These are phyloP conservation scores for Boletus barrowsii DNA, from an alignment of 768 basidiomycete genomes.

Conservation along the genomic window DNA sequence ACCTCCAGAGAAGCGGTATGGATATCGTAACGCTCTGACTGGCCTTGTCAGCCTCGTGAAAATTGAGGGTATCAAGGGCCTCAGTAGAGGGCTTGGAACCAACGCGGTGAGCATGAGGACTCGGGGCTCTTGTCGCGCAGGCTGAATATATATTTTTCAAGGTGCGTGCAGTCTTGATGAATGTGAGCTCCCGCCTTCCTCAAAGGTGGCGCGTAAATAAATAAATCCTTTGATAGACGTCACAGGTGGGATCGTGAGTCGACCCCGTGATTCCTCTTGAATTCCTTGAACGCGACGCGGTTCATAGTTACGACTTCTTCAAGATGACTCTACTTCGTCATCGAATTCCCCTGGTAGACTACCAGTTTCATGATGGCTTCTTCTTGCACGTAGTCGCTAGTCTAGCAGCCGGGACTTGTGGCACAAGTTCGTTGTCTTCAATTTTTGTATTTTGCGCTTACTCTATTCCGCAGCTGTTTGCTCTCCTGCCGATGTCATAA, in stretches of 20 bases:
- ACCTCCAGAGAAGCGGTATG: constrained; percentile 68
- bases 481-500: constrained; percentile 74
- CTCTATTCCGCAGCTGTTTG: constrained; percentile 54
- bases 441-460: background rate
- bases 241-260: constrained; percentile 82
- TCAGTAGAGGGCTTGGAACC: constrained; percentile 72
- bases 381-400: constrained; percentile 67
- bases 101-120: constrained; percentile 55
- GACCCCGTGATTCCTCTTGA: background rate
- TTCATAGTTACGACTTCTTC: constrained; percentile 70
- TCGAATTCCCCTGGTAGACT: constrained; percentile 53
- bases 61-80: constrained; percentile 67
- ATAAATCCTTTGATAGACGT: constrained; percentile 43
- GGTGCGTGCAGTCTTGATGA: constrained; percentile 71
- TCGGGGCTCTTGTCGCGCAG: background rate
- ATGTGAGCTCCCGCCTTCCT: constrained; percentile 42
- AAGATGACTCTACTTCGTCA: constrained; percentile 54
- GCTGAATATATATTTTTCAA: constrained; percentile 22
- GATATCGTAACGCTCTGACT: constrained; percentile 74
- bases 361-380: constrained; percentile 63
- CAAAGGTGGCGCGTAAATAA: constrained; percentile 2
- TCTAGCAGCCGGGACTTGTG: constrained; percentile 67
- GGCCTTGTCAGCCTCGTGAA: constrained; percentile 65
- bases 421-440: constrained; percentile 58
- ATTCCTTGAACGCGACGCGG: background rate